Conservation (phyloP, 768 basidiomycete species). For the Panaeolus papilionaceus region DNA sequence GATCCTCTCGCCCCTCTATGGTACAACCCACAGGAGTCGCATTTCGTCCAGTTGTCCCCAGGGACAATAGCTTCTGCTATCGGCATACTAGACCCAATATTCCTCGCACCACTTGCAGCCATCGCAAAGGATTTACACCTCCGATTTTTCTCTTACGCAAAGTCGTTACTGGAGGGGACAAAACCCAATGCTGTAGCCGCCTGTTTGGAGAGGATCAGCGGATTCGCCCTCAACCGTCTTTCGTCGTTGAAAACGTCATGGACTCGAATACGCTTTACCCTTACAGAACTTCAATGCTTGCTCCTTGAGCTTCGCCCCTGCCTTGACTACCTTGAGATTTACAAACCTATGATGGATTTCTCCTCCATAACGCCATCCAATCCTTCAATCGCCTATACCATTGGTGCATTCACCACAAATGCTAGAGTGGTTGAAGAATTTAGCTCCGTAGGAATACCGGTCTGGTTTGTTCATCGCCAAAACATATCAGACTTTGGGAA, state of each 20-base stretch:
- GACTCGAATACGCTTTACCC: constrained; percentile 10
- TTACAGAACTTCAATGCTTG: constrained; percentile 23
- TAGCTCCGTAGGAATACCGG: constrained; percentile 24
- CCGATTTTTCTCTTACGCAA: neutral
- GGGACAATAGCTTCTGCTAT: neutral
- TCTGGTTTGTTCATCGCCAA: constrained; percentile 27
- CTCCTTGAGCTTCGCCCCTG: constrained; percentile 22
- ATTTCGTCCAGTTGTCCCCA: neutral
- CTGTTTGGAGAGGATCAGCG: neutral
- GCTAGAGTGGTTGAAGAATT: constrained; percentile 21
- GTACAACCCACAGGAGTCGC: neutral
- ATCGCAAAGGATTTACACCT: neutral
- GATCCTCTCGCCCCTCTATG: constrained; percentile 13
- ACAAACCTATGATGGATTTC: constrained; percentile 21
- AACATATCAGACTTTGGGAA: neutral
- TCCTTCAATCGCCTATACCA: neutral
- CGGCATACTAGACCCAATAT: neutral
- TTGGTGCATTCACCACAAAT: constrained; percentile 26
- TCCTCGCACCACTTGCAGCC: neutral
- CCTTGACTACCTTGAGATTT: constrained; percentile 23
- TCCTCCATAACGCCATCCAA: neutral
- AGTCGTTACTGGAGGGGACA: neutral
- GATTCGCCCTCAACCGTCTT: neutral
- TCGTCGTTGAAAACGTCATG: constrained; percentile 6
- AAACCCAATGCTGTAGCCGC: neutral